Evolutionary conservation across 1,284 basidiomycete species (phyloP), one percentile per base, ranked within the genome.

Genomic region (Apiotrichum sp.): DNA sequence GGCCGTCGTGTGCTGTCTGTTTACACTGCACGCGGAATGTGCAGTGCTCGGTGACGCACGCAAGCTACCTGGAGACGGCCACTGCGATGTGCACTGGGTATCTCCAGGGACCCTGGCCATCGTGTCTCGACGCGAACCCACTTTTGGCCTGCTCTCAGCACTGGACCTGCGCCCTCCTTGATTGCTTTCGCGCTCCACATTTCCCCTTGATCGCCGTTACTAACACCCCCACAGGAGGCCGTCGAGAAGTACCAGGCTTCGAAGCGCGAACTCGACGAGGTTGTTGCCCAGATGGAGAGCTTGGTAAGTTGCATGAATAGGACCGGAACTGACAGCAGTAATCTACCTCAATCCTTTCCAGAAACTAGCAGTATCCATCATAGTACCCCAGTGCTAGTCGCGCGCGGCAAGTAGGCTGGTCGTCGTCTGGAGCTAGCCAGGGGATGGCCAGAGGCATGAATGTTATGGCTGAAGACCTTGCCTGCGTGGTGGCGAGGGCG

Each of bases 201-300:
- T 22, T 22, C 22, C 22, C 22, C 22, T 22, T 22, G 22, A 22
- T 22, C 22, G 41, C 22, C 22, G 41, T 11, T 32, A 43, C 62
- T 64, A 41, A 63, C 55, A 47, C 65, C 32, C 6, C 32, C 63
- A 64, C 77, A 96, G 87, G 89, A 91, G 67, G 80, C 83, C 61
- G 73, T 84, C 65, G 79, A 78, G 69, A 91, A 91, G 77, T 90
- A 86, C 80, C 81, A 81, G 70, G 70, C 81, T 60, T 85, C 88
- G 59, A 88, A 97, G 79, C 77, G 78, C 55, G 93, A 97, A 69
- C 81, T 98, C 76, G 89, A 92, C 74, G 91, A 95, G 65, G 85
- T 98, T 57, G 86, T 87, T 62, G 70, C 79, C 61, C 84, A 80
- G 77, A 90, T 96, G 89, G 85, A 87, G 74, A 83, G 83, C 69